Evolutionary conservation across 2,329 filamentous ascomycete species (phyloP).

Genomic region (Pseudocercospora musae): DNA sequence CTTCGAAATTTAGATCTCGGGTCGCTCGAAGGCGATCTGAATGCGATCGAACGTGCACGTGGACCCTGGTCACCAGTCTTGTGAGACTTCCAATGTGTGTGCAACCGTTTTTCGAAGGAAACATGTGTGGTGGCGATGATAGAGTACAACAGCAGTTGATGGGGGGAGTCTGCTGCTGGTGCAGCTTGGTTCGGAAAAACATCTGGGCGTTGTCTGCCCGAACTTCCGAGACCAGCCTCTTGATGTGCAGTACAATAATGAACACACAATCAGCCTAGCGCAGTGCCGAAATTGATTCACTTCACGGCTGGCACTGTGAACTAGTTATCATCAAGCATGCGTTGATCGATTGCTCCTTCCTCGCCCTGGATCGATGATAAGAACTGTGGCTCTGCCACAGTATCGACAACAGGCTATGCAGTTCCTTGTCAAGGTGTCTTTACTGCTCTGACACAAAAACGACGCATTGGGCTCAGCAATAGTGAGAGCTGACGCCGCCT

Average conservation of each 20-base stretch:
- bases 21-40: no score
- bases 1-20: no score
- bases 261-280: background rate
- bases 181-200: no score
- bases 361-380: background rate
- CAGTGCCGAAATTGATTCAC: background rate
- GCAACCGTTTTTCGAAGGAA: no score
- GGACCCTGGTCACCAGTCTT: no score
- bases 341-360: background rate
- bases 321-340: background rate
- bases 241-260: background rate
- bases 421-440: background rate
- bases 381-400: background rate
- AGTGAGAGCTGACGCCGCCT: background rate
- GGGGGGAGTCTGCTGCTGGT: no score
- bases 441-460: background rate
- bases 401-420: background rate
- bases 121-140: no score
- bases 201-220: background rate
- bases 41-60: no score
- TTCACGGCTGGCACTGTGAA: background rate
- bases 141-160: no score
- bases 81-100: no score
- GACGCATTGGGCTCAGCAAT: background rate
- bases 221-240: background rate